phyloP scores from a whole-genome alignment of 148 eudicot genomes.

The Amaranthus hypochondriacus region DNA sequence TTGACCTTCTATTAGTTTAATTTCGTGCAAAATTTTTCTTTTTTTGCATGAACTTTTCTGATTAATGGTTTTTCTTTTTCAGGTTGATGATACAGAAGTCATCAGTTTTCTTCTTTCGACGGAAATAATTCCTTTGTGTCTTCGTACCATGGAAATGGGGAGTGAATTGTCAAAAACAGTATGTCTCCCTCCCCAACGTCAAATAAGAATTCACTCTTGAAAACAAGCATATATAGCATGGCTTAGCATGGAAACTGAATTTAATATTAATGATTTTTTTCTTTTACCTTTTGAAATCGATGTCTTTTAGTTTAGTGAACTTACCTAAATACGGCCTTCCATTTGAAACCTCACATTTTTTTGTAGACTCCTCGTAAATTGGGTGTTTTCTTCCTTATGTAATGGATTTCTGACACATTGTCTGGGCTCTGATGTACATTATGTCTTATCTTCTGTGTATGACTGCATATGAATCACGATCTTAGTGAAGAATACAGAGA shows the following conservation, averaged over 20 bases:
- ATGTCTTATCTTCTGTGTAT: not conserved
- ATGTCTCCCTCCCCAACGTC: constrained; percentile 17
- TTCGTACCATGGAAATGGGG: constrained; percentile 99
- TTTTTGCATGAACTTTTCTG: not conserved
- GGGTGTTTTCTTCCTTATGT: not conserved
- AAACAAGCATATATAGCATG: not conserved
- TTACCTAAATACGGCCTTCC: not conserved
- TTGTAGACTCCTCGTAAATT: no score
- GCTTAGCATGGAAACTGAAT: not conserved
- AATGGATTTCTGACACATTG: not conserved
- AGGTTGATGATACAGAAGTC: constrained; percentile 72
- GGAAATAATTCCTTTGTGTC: constrained; percentile 90
- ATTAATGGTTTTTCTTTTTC: not conserved
- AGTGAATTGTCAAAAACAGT: constrained; percentile 96
- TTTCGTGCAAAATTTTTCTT: not conserved
- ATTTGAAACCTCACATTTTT: no score
- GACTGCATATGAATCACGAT: not conserved
- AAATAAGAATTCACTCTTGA: not conserved
- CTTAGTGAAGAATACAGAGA: not conserved
- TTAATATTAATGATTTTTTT: not conserved
- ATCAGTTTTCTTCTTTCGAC: constrained; percentile 93
- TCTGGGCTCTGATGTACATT: not conserved
- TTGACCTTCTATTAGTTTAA: not conserved
- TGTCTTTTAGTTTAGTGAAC: not conserved
- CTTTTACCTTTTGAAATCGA: not conserved